These are phyloP conservation scores for Cicer cuneatum DNA, from an alignment of 306 rosid species.

Conservation along the genomic window DNA sequence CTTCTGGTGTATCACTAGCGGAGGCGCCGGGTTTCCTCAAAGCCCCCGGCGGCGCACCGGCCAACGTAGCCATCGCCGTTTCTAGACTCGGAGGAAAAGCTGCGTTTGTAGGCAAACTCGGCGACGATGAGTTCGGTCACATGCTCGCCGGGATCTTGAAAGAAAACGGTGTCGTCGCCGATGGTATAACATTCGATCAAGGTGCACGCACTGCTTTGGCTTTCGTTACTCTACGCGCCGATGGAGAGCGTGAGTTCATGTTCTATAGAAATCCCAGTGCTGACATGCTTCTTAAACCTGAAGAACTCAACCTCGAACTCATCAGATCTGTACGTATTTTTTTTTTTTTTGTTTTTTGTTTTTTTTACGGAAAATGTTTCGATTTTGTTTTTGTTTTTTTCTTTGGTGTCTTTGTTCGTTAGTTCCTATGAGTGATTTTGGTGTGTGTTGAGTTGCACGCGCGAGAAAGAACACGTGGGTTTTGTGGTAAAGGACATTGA, in stretches of 20 bases:
- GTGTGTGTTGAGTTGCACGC: conserved; percentile 20
- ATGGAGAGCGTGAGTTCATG: conserved; percentile 98
- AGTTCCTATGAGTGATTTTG: not conserved
- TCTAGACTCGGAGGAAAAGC: conserved; percentile 70
- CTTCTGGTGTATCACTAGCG: conserved; percentile 78
- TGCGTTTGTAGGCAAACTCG: conserved; percentile 82
- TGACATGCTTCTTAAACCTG: conserved; percentile 81
- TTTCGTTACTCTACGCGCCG: conserved; percentile 91
- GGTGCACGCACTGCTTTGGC: conserved; percentile 93
- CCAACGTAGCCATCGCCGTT: conserved; percentile 88
- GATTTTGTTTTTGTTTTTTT: not conserved
- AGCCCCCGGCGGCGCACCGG: conserved; percentile 97
- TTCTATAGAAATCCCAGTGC: conserved; percentile 97
- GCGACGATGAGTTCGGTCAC: conserved; percentile 84
- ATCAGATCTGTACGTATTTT: conserved; percentile 73
- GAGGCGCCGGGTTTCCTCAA: conserved; percentile 88
- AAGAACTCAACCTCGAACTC: conserved; percentile 80
- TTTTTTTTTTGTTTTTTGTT: not conserved
- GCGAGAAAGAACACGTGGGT: not conserved
- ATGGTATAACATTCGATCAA: conserved; percentile 70
- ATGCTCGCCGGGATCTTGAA: conserved; percentile 83
- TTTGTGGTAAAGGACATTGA: conserved; percentile 1
- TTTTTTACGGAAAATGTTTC: not conserved
- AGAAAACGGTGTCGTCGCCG: conserved; percentile 66
- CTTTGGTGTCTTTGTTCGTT: not conserved